Evolutionary conservation across 345 rosid genomes (phyloP).

Genomic region (Euclidium syriacum): DNA sequence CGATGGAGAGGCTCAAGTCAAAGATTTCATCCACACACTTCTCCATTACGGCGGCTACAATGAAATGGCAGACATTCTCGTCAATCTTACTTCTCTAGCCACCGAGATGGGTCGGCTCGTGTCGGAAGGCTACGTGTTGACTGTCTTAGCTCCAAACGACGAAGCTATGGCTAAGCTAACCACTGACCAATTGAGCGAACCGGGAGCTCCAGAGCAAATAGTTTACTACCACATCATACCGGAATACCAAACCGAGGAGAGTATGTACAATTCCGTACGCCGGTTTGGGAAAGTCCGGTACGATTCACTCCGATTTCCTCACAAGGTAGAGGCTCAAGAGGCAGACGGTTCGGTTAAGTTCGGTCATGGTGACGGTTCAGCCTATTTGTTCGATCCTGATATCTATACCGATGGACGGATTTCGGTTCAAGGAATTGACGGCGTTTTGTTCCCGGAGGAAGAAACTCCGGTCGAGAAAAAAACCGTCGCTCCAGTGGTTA

Average conservation of each 20-base stretch:
- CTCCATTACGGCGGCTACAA: slow-evolving; percentile 74
- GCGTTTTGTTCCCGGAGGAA: slow-evolving; percentile 58
- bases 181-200: slow-evolving; percentile 70
- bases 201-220: slow-evolving; percentile 81
- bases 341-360: slow-evolving; percentile 63
- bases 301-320: slow-evolving; percentile 79
- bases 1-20: slow-evolving; percentile 69
- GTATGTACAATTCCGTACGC: slow-evolving; percentile 76
- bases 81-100: slow-evolving; percentile 66
- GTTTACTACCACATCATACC: slow-evolving; percentile 65
- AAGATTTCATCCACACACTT: slow-evolving; percentile 61
- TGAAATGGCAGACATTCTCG: slow-evolving; percentile 73
- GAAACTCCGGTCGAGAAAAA: slow-evolving; percentile 33
- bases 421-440: slow-evolving; percentile 75
- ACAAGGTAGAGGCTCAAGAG: slow-evolving; percentile 54
- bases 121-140: slow-evolving; percentile 71
- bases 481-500: slow-evolving; percentile 29
- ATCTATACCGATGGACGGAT: slow-evolving; percentile 79
- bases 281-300: slow-evolving; percentile 62
- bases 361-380: slow-evolving; percentile 46
- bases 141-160: slow-evolving; percentile 72
- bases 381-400: slow-evolving; percentile 60
- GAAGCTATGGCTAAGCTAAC: slow-evolving; percentile 80
- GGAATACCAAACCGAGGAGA: slow-evolving; percentile 80
- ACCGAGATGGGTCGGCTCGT: slow-evolving; percentile 77